phyloP scores from a whole-genome alignment of 2,329 filamentous ascomycete species.

The Aspergillus piperis region DNA sequence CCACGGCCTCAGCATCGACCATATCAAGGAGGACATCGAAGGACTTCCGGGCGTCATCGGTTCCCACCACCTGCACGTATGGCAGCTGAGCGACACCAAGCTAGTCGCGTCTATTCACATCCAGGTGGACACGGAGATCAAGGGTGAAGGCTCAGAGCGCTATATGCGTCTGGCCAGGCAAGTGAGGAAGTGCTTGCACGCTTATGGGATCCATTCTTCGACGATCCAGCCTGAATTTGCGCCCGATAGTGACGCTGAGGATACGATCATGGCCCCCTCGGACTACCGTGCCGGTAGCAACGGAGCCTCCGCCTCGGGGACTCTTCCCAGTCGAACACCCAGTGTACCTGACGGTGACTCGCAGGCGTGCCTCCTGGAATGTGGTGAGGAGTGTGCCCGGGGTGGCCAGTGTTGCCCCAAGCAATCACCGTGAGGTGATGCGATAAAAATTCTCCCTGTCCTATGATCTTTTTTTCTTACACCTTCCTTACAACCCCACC shows the following conservation, averaged over 20 bases:
- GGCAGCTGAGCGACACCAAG: conserved; percentile 95
- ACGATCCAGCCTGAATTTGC: conserved; percentile 92
- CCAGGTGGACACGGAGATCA: conserved; percentile 86
- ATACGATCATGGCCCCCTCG: conserved; percentile 25
- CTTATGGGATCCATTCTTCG: conserved; percentile 92
- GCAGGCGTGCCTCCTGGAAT: conserved; percentile 49
- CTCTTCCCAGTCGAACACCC: conserved; percentile 35
- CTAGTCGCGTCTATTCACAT: conserved; percentile 91
- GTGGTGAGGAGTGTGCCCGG: conserved; percentile 47
- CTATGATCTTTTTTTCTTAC: conserved; percentile 10
- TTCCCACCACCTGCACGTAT: conserved; percentile 95
- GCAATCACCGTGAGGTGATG: conserved; percentile 25
- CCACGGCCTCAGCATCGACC: conserved; percentile 79
- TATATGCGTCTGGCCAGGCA: conserved; percentile 90
- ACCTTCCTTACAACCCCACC: conserved; percentile 2
- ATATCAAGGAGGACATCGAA: conserved; percentile 91
- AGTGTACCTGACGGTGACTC: conserved; percentile 42
- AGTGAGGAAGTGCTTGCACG: conserved; percentile 85
- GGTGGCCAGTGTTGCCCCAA: conserved; percentile 46
- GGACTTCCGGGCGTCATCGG: conserved; percentile 79
- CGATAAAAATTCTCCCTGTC: neutral
- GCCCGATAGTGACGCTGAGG: conserved; percentile 40
- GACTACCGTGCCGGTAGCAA: conserved; percentile 21
- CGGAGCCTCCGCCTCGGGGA: conserved; percentile 17
- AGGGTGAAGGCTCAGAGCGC: conserved; percentile 71